Evolutionary conservation across 768 basidiomycete genomes (phyloP).

Genomic region (Boletus huronensis): DNA sequence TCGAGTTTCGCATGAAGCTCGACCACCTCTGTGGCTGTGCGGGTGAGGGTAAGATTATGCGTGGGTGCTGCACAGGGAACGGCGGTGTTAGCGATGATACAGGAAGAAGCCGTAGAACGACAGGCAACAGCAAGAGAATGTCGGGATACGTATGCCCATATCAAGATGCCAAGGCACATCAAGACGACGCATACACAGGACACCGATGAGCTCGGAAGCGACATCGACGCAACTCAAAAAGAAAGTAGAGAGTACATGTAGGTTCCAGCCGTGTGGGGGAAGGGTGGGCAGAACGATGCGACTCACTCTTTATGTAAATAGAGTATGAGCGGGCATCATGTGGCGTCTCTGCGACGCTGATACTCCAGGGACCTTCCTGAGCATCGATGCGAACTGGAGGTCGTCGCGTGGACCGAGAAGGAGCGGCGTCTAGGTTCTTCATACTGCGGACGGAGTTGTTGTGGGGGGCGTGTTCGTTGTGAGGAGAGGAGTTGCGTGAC

Average conservation of each 20-base stretch:
- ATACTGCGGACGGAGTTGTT: slow-evolving; percentile 37
- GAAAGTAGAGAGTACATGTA: slow-evolving; percentile 18
- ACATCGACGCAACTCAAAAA: slow-evolving; percentile 21
- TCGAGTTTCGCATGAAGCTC: slow-evolving; percentile 82
- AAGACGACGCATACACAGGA: slow-evolving; percentile 16
- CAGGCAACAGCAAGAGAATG: slow-evolving; percentile 12
- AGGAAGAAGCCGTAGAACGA: slow-evolving; percentile 18
- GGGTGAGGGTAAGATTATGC: slow-evolving; percentile 83
- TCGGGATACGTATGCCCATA: slow-evolving; percentile 11
- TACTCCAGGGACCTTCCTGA: slow-evolving; percentile 82
- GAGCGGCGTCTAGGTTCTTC: slow-evolving; percentile 42
- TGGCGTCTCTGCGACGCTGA: slow-evolving; percentile 84
- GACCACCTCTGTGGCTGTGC: slow-evolving; percentile 70
- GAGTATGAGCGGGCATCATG: slow-evolving; percentile 67
- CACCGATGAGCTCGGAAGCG: slow-evolving; percentile 28
- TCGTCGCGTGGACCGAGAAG: slow-evolving; percentile 41
- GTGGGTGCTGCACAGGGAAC: slow-evolving; percentile 63
- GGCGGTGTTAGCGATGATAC: slow-evolving; percentile 27
- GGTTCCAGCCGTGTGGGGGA: slow-evolving; percentile 15
- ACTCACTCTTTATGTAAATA: slow-evolving; percentile 88
- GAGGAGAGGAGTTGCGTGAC: slow-evolving; percentile 30
- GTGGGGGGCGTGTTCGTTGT: slow-evolving; percentile 32
- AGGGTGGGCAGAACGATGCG: slow-evolving; percentile 22
- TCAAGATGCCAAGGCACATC: slow-evolving; percentile 13
- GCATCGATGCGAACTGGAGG: slow-evolving; percentile 62